Conservation (phyloP, 345 rosid genomes). For the Odontarrhena argentea region DNA sequence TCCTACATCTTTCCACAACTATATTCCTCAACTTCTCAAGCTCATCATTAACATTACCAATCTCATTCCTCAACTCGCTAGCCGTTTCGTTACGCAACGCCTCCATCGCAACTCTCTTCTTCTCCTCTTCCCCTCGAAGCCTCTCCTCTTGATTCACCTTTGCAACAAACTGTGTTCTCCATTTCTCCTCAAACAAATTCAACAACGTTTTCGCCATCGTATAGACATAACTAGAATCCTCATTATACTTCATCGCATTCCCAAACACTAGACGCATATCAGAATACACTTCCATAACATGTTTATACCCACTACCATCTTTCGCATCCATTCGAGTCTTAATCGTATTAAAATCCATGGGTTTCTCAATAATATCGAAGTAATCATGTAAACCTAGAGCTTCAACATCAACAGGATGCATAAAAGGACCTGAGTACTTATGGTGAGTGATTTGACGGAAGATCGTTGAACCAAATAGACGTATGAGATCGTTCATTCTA, state of each 20-base stretch:
- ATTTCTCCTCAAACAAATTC: conserved; percentile 82
- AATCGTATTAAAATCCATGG: conserved; percentile 89
- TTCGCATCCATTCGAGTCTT: conserved; percentile 87
- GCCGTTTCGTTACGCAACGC: conserved; percentile 70
- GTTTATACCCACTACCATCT: conserved; percentile 77
- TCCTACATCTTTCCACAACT: conserved; percentile 85
- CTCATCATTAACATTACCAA: conserved; percentile 62
- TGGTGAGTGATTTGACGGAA: conserved; percentile 84
- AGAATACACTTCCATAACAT: conserved; percentile 71
- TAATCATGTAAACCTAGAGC: conserved; percentile 87
- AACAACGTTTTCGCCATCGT: conserved; percentile 82
- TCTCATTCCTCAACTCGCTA: conserved; percentile 67
- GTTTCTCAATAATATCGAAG: conserved; percentile 81
- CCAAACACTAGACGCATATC: conserved; percentile 84
- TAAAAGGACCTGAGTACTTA: conserved; percentile 88
- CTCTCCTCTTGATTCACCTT: conserved; percentile 80
- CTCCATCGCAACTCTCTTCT: conserved; percentile 56
- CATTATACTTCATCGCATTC: conserved; percentile 93
- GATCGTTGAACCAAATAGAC: conserved; percentile 63
- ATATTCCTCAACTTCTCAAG: conserved; percentile 66
- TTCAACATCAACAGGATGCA: conserved; percentile 87
- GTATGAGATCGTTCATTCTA: conserved; percentile 92
- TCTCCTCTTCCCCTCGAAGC: conserved; percentile 65
- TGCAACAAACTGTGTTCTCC: conserved; percentile 69
- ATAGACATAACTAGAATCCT: conserved; percentile 66